Evolutionary conservation across 2,329 filamentous ascomycete species (phyloP).

Genomic region (Hypomyces rosellus): DNA sequence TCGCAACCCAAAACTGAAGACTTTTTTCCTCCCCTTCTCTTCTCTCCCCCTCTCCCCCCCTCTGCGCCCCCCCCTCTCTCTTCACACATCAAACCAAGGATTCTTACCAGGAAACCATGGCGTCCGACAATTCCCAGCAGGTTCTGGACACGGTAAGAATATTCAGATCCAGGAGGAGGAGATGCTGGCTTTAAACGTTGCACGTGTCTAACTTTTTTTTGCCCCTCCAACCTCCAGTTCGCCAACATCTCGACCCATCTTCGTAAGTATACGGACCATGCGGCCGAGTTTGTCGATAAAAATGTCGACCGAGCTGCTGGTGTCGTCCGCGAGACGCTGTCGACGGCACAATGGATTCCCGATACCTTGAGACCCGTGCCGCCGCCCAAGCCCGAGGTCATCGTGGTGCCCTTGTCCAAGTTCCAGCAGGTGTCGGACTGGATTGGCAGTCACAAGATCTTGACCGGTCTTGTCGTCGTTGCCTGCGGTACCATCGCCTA

Average conservation of each 20-base stretch:
- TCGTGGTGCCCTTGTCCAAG: slow-evolving; percentile 27
- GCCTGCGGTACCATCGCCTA: slow-evolving; percentile 61
- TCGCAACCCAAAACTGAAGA: slow-evolving; percentile 14
- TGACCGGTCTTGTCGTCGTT: slow-evolving; percentile 65
- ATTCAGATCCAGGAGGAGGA: not conserved
- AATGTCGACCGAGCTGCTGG: slow-evolving; percentile 72
- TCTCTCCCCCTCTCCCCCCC: slow-evolving; percentile 10
- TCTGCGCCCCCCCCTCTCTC: slow-evolving; percentile 9
- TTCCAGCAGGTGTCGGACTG: slow-evolving; percentile 60
- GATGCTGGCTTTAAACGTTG: not conserved
- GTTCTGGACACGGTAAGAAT: slow-evolving; percentile 66
- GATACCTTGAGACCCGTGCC: slow-evolving; percentile 56
- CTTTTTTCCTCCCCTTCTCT: slow-evolving; percentile 14
- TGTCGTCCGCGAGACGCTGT: slow-evolving; percentile 62
- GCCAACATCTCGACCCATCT: slow-evolving; percentile 56
- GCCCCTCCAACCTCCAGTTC: slow-evolving; percentile 32
- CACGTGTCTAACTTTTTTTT: not conserved
- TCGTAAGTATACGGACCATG: slow-evolving; percentile 61
- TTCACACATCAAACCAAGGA: slow-evolving; percentile 8
- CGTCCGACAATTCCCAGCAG: slow-evolving; percentile 67
- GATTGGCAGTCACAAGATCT: slow-evolving; percentile 64
- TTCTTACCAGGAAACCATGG: slow-evolving; percentile 47
- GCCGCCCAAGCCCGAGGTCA: slow-evolving; percentile 31
- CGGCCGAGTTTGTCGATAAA: slow-evolving; percentile 74
- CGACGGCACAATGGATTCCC: slow-evolving; percentile 66